Conservation (phyloP, 148 eudicot species). For the Chenopodium album region DNA sequence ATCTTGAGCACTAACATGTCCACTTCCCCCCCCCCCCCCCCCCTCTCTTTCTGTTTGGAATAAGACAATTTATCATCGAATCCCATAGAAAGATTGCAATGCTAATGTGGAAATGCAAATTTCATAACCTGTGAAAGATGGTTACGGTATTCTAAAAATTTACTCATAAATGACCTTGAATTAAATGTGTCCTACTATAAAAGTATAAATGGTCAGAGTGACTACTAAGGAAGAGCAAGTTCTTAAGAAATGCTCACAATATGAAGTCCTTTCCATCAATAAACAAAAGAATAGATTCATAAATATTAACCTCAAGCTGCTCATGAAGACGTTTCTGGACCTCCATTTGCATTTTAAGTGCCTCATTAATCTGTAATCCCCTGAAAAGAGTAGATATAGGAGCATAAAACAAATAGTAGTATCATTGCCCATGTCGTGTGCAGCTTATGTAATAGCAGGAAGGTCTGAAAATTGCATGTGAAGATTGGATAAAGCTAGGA, state of each 20-base stretch:
- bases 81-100: neutral
- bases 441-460: neutral
- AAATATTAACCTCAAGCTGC: constrained; percentile 73
- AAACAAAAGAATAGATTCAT: neutral
- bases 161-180: neutral
- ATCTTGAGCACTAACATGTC: too few relatives aligned
- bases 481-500: constrained; percentile 1
- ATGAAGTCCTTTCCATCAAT: neutral
- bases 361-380: constrained; percentile 66
- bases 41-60: neutral
- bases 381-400: constrained; percentile 28
- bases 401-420: constrained; percentile 11
- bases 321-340: constrained; percentile 90
- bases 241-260: neutral
- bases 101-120: neutral
- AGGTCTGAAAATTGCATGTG: neutral
- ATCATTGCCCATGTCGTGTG: neutral
- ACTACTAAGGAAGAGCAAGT: neutral
- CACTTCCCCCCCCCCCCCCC: too few relatives aligned
- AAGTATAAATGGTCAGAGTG: too few relatives aligned
- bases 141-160: neutral
- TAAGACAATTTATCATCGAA: neutral
- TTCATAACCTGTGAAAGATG: neutral
- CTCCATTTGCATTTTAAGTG: constrained; percentile 91
- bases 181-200: neutral